Percentiles rank a stretch among this genome's conserved stretches.
Evolutionary conservation across 768 basidiomycete species (phyloP).

Genomic region (Tylopilus subfusipes): DNA sequence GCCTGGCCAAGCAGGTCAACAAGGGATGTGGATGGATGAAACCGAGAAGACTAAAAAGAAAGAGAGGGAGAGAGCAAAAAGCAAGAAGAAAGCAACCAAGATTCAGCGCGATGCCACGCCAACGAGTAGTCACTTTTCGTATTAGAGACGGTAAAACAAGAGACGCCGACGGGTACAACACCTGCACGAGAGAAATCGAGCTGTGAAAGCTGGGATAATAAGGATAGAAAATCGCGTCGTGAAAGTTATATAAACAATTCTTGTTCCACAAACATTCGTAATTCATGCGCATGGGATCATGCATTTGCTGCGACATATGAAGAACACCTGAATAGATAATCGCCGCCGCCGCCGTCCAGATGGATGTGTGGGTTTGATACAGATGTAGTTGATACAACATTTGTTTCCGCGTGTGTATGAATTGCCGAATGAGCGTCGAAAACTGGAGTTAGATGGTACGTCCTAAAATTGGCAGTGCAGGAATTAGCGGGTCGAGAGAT

Average conservation of each 20-base stretch:
- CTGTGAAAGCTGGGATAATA: slow-evolving; percentile 25
- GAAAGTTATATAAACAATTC: slow-evolving; percentile 19
- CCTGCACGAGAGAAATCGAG: slow-evolving; percentile 19
- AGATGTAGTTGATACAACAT: slow-evolving; percentile 35
- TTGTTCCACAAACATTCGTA: slow-evolving; percentile 26
- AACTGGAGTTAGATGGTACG: slow-evolving; percentile 13
- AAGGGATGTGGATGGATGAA: neutral
- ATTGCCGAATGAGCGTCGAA: slow-evolving; percentile 18
- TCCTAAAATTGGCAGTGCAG: slow-evolving; percentile 1
- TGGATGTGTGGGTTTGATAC: slow-evolving; percentile 32
- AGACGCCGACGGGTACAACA: slow-evolving; percentile 2
- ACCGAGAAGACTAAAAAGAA: neutral
- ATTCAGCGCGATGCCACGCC: slow-evolving; percentile 2
- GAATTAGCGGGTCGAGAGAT: slow-evolving; percentile 28
- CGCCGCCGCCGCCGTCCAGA: slow-evolving; percentile 20
- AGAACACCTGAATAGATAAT: slow-evolving; percentile 33
- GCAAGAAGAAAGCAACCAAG: slow-evolving; percentile 6
- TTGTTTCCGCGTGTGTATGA: slow-evolving; percentile 26
- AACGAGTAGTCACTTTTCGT: neutral
- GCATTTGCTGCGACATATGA: slow-evolving; percentile 23
- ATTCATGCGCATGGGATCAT: slow-evolving; percentile 25
- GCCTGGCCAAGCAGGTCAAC: slow-evolving; percentile 25
- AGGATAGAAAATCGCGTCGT: slow-evolving; percentile 24
- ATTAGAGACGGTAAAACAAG: neutral
- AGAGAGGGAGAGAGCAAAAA: neutral